These are phyloP conservation scores for Talaromyces marneffei DNA, from an alignment of 2,329 filamentous ascomycete genomes.

Conservation along the genomic window DNA sequence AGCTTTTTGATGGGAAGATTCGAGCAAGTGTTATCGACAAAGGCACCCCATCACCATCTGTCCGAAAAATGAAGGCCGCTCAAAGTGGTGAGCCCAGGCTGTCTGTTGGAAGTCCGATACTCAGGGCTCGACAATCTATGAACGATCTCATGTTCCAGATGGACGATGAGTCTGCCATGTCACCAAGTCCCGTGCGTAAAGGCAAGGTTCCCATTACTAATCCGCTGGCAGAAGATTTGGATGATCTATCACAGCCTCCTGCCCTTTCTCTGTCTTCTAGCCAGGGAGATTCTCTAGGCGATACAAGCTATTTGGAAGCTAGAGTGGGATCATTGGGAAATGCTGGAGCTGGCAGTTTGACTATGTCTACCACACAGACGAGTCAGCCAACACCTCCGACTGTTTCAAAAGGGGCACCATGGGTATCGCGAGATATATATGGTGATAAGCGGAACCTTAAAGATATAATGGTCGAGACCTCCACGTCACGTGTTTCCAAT, in stretches of 20 bases:
- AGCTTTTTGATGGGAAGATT: conserved; percentile 57
- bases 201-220: conserved; percentile 27
- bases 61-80: conserved; percentile 36
- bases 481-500: conserved; percentile 46
- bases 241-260: conserved; percentile 19
- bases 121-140: conserved; percentile 63
- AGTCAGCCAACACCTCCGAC: conserved; percentile 23
- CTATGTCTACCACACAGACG: conserved; percentile 18
- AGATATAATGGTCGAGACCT: conserved; percentile 66
- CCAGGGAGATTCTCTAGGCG: conserved; percentile 24
- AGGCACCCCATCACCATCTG: conserved; percentile 42
- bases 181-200: conserved; percentile 23
- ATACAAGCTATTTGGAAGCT: conserved; percentile 24
- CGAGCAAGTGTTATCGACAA: conserved; percentile 64
- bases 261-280: conserved; percentile 21
- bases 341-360: conserved; percentile 22
- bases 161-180: conserved; percentile 64
- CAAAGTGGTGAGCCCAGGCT: conserved; percentile 41
- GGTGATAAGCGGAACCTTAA: conserved; percentile 65
- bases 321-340: conserved; percentile 24
- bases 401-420: conserved; percentile 40
- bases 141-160: conserved; percentile 87
- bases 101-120: conserved; percentile 56
- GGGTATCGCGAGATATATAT: conserved; percentile 50
- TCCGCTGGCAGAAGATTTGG: conserved; percentile 15